Conservation (phyloP, 139 green algal species). For the Marvania coccoides region DNA sequence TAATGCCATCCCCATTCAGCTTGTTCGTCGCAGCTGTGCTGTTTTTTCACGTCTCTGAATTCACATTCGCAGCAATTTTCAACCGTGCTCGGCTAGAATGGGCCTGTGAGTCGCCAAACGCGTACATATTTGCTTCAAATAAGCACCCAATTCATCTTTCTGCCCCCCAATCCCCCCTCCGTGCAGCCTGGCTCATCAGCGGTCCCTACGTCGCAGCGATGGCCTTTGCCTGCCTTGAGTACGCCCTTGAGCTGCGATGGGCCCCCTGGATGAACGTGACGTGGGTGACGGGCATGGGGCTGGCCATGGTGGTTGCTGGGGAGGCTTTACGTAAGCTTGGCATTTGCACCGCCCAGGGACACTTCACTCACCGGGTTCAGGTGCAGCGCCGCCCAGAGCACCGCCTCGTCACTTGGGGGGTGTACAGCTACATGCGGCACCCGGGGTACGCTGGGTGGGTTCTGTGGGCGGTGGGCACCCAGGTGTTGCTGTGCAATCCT, state of each 20-base stretch:
- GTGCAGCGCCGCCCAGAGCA: slow-evolving; percentile 30
- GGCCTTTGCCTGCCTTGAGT: slow-evolving; percentile 31
- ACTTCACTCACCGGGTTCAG: slow-evolving; percentile 70
- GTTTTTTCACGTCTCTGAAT: slow-evolving; percentile 66
- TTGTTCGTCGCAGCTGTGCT: slow-evolving; percentile 18
- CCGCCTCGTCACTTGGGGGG: slow-evolving; percentile 41
- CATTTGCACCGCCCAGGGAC: slow-evolving; percentile 49
- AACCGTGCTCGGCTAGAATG: slow-evolving; percentile 39
- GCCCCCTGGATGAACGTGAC: slow-evolving; percentile 13
- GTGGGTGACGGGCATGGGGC: slow-evolving; percentile 13
- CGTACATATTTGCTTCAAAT: neutral
- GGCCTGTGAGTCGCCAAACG: slow-evolving; percentile 38
- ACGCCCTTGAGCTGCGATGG: slow-evolving; percentile 14
- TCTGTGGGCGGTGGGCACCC: slow-evolving; percentile 76
- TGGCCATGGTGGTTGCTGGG: slow-evolving; percentile 37
- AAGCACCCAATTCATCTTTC: neutral
- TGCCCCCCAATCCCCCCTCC: neutral
- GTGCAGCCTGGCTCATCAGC: slow-evolving; percentile 44
- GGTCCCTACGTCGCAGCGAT: slow-evolving; percentile 49
- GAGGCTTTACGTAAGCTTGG: slow-evolving; percentile 58
- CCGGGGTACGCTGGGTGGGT: slow-evolving; percentile 87
- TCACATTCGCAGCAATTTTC: slow-evolving; percentile 38
- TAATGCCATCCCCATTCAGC: slow-evolving; percentile 1
- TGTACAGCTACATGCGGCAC: slow-evolving; percentile 70
- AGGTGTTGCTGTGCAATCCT: slow-evolving; percentile 74